Percentiles rank a stretch among this genome's conserved stretches.
Conservation (phyloP, 2,329 filamentous ascomycete species). For the Colletotrichum sansevieriae region DNA sequence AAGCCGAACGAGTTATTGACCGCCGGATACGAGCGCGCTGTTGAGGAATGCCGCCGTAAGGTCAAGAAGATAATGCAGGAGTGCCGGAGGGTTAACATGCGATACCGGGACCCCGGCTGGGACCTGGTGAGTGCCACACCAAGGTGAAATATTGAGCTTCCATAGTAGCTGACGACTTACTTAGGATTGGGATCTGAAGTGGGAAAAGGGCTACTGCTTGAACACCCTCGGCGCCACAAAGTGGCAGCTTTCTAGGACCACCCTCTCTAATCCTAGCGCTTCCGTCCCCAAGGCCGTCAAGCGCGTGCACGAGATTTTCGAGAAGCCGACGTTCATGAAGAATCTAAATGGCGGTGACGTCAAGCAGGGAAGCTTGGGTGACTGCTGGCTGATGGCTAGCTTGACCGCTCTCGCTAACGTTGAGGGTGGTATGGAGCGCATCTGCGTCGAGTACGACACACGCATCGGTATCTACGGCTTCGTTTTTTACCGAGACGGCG, state of each 20-base stretch:
- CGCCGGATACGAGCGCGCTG: conserved; percentile 73
- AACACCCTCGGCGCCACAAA: conserved; percentile 65
- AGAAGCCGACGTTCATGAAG: conserved; percentile 76
- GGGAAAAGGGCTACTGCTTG: conserved; percentile 68
- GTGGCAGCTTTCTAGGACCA: conserved; percentile 64
- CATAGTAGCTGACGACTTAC: conserved; percentile 1
- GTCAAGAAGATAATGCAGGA: conserved; percentile 72
- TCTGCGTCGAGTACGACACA: conserved; percentile 82
- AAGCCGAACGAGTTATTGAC: conserved; percentile 71
- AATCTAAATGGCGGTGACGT: conserved; percentile 79
- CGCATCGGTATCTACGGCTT: conserved; percentile 89
- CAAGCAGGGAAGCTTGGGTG: conserved; percentile 81
- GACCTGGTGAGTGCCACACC: conserved; percentile 63
- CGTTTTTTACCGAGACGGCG: conserved; percentile 88
- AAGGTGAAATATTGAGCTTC: background rate
- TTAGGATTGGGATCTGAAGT: conserved; percentile 77
- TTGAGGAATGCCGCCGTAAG: conserved; percentile 72
- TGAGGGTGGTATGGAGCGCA: conserved; percentile 75
- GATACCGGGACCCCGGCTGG: conserved; percentile 78
- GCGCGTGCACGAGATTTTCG: conserved; percentile 80
- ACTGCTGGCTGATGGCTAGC: conserved; percentile 87
- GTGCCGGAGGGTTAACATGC: conserved; percentile 81
- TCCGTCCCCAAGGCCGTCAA: conserved; percentile 80
- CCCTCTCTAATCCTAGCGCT: conserved; percentile 60
- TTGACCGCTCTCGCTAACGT: conserved; percentile 83